These are phyloP conservation scores for Fusarium chlamydosporum DNA, from an alignment of 2,329 filamentous ascomycete species.

Conservation along the genomic window DNA sequence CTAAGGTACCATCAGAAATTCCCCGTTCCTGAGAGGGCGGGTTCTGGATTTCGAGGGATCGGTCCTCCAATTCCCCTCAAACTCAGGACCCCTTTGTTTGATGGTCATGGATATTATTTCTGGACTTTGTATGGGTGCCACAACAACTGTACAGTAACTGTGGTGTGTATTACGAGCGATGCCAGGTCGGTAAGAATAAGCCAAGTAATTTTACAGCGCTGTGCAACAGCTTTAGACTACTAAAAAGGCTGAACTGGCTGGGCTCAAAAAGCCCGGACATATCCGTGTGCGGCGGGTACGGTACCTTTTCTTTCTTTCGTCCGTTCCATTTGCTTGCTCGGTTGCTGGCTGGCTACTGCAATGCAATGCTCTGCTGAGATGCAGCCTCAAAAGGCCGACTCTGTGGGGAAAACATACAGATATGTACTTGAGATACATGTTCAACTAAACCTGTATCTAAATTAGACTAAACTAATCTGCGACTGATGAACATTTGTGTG, in stretches of 20 bases:
- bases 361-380: conserved; percentile 32
- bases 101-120: conserved; percentile 29
- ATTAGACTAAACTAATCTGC: background rate
- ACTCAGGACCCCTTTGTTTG: conserved; percentile 45
- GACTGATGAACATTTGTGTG: conserved; percentile 33
- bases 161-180: background rate
- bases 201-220: background rate
- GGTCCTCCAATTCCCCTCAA: conserved; percentile 50
- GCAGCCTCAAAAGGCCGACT: conserved; percentile 36
- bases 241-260: background rate
- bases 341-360: background rate
- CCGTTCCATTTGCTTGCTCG: too few relatives aligned
- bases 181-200: conserved; percentile 1
- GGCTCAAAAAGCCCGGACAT: conserved; percentile 23
- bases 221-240: background rate
- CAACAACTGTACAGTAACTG: conserved; percentile 3
- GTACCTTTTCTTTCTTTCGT: conserved; percentile 7
- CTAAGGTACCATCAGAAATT: conserved; percentile 33
- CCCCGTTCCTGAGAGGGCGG: conserved; percentile 26
- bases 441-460: conserved; percentile 14
- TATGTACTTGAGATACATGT: conserved; percentile 4
- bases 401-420: conserved; percentile 40
- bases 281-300: conserved; percentile 17
- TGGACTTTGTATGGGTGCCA: conserved; percentile 21
- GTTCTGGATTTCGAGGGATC: conserved; percentile 40